A percentile compares a stretch with the other conserved stretches of the same genome.
These are phyloP conservation scores for Elsinoe ampelina DNA, from an alignment of 2,329 filamentous ascomycete species.

Conservation along the genomic window DNA sequence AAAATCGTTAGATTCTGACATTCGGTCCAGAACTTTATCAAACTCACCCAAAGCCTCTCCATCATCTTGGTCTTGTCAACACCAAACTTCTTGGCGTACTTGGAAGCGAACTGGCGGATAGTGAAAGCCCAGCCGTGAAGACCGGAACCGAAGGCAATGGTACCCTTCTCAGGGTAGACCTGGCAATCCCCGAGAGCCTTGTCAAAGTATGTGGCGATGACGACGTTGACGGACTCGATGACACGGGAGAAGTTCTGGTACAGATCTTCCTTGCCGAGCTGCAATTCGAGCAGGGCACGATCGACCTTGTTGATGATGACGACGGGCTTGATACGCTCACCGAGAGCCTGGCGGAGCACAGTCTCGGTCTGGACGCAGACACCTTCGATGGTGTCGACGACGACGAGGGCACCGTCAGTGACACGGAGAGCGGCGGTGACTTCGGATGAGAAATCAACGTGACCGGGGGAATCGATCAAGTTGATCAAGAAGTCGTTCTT, in stretches of 20 bases:
- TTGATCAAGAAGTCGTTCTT: slow-evolving; percentile 99
- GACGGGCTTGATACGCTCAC: slow-evolving; percentile 99
- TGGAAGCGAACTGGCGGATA: slow-evolving; percentile 88
- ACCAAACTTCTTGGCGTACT: slow-evolving; percentile 99
- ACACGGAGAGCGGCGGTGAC: slow-evolving; percentile 99
- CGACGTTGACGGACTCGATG: slow-evolving; percentile 99
- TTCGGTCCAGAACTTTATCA: background rate
- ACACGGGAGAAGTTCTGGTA: slow-evolving; percentile 99
- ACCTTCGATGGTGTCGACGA: slow-evolving; percentile 99
- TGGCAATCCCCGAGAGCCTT: slow-evolving; percentile 94
- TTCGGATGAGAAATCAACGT: slow-evolving; percentile 99
- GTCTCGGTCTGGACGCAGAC: slow-evolving; percentile 99
- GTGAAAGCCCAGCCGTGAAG: slow-evolving; percentile 99
- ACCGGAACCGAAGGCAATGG: slow-evolving; percentile 97
- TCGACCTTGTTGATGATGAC: slow-evolving; percentile 99
- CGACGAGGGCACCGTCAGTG: slow-evolving; percentile 97
- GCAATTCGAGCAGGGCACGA: slow-evolving; percentile 96
- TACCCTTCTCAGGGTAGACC: slow-evolving; percentile 96
- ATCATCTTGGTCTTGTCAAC: slow-evolving; percentile 99
- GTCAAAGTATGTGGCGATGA: slow-evolving; percentile 98
- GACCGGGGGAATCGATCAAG: slow-evolving; percentile 98
- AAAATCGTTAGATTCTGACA: slow-evolving; percentile 16
- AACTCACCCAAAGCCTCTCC: slow-evolving; percentile 91
- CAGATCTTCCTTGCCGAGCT: slow-evolving; percentile 96
- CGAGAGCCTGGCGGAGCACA: slow-evolving; percentile 94